Conservation (phyloP, 345 rosid genomes). For the Citrus sp. region DNA sequence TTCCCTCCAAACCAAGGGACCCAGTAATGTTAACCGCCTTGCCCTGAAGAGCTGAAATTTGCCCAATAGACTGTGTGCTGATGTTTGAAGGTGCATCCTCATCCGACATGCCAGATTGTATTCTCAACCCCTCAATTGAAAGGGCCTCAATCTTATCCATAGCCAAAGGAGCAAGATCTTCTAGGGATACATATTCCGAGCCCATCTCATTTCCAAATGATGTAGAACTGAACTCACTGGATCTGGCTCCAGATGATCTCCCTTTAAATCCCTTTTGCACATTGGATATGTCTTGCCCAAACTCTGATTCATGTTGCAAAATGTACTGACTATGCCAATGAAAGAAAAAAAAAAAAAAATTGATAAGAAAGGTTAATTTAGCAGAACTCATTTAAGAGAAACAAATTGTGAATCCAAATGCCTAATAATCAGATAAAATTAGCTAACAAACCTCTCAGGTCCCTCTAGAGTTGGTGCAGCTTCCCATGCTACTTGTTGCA, state of each 20-base stretch:
- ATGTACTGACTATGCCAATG: slow-evolving; percentile 44
- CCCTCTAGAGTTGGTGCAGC: slow-evolving; percentile 47
- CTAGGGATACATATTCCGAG: slow-evolving; percentile 81
- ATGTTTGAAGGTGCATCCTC: slow-evolving; percentile 76
- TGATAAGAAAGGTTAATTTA: slow-evolving; percentile 8
- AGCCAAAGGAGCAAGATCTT: slow-evolving; percentile 96
- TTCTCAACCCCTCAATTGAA: slow-evolving; percentile 89
- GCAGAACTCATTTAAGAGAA: slow-evolving; percentile 4
- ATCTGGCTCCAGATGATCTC: slow-evolving; percentile 34
- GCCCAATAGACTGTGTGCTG: slow-evolving; percentile 62
- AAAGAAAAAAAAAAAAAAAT: slow-evolving; percentile 22
- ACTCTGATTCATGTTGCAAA: slow-evolving; percentile 34
- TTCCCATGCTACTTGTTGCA: slow-evolving; percentile 84
- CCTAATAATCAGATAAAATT: neutral
- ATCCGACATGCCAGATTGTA: slow-evolving; percentile 84
- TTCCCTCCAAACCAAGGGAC: slow-evolving; percentile 74
- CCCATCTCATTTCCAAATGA: slow-evolving; percentile 35
- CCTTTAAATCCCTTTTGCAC: slow-evolving; percentile 34
- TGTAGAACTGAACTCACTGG: slow-evolving; percentile 34
- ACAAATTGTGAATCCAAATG: neutral
- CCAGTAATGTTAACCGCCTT: slow-evolving; percentile 51
- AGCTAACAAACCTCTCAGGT: slow-evolving; percentile 54
- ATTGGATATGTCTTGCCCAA: slow-evolving; percentile 31
- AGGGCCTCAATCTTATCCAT: slow-evolving; percentile 98
- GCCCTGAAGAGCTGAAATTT: slow-evolving; percentile 71